phyloP scores from a whole-genome alignment of 192 early-diverging fungal species.

The Podila minutissima region DNA sequence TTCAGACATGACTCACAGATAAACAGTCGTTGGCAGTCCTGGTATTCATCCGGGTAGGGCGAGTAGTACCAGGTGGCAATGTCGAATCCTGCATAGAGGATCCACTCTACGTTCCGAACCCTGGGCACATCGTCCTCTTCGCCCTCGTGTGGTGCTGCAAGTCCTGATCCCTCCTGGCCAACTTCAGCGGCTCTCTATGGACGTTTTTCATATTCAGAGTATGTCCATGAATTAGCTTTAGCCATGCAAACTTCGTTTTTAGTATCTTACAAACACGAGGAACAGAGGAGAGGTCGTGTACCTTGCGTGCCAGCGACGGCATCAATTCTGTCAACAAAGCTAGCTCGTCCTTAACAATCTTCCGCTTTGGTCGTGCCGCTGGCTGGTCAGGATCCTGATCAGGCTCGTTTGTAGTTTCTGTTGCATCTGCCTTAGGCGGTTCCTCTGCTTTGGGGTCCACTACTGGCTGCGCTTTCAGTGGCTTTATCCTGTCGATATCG shows the following conservation, averaged over 20 bases:
- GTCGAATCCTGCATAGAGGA: slow-evolving; percentile 82
- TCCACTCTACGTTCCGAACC: slow-evolving; percentile 56
- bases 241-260: neutral
- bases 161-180: neutral
- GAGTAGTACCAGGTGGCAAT: slow-evolving; percentile 96
- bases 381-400: neutral
- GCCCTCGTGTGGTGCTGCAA: slow-evolving; percentile 12
- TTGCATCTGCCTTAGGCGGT: neutral
- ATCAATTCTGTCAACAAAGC: slow-evolving; percentile 15
- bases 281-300: neutral
- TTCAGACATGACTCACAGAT: slow-evolving; percentile 95
- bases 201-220: neutral
- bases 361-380: slow-evolving; percentile 20
- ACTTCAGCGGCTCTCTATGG: slow-evolving; percentile 10
- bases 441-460: neutral
- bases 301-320: slow-evolving; percentile 17
- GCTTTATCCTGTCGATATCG: slow-evolving; percentile 17
- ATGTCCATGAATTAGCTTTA: neutral
- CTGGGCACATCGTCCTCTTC: slow-evolving; percentile 37
- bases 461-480: neutral
- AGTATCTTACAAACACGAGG: neutral
- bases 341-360: slow-evolving; percentile 26
- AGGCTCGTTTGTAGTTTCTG: neutral
- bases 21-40: slow-evolving; percentile 72
- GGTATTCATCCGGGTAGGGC: slow-evolving; percentile 94